Percentiles rank a stretch among this genome's conserved stretches.
Conservation (phyloP, 1,284 basidiomycete species). For the Ceratorhiza oryzae-sativae region DNA sequence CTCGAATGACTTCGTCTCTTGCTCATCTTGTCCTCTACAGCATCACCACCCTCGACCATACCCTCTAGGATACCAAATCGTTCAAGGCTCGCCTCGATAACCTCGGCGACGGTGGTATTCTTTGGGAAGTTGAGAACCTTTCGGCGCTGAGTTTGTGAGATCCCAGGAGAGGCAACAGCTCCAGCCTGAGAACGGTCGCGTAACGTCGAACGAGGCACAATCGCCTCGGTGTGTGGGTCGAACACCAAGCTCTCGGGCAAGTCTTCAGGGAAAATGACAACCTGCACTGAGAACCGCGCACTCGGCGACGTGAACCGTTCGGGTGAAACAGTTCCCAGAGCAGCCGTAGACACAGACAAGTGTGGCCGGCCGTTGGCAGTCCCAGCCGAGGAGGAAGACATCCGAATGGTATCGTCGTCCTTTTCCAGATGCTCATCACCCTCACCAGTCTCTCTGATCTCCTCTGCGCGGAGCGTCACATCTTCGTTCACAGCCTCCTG, state of each 20-base stretch:
- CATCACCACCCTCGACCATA: slow-evolving; percentile 96
- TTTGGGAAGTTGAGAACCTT: slow-evolving; percentile 89
- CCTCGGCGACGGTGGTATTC: slow-evolving; percentile 95
- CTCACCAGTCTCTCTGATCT: slow-evolving; percentile 50
- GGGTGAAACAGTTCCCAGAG: slow-evolving; percentile 58
- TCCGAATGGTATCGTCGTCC: slow-evolving; percentile 30
- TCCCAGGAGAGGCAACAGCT: slow-evolving; percentile 57
- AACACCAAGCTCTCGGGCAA: slow-evolving; percentile 93
- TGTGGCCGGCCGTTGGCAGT: slow-evolving; percentile 1
- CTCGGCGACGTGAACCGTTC: slow-evolving; percentile 82
- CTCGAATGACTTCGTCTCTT: slow-evolving; percentile 79
- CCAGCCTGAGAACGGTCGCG: slow-evolving; percentile 54
- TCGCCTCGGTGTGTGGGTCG: slow-evolving; percentile 88
- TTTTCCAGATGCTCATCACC: slow-evolving; percentile 48
- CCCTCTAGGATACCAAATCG: slow-evolving; percentile 93
- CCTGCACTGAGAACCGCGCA: slow-evolving; percentile 82
- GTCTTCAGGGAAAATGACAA: slow-evolving; percentile 87
- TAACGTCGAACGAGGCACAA: slow-evolving; percentile 78
- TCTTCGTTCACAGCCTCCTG: slow-evolving; percentile 15
- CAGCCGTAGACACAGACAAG: slow-evolving; percentile 13
- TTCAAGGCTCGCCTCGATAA: slow-evolving; percentile 90
- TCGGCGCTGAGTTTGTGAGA: slow-evolving; percentile 67
- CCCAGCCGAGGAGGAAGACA: slow-evolving; percentile 26
- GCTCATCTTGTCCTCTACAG: slow-evolving; percentile 88
- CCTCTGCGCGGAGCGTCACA: slow-evolving; percentile 52